phyloP scores from a whole-genome alignment of 2,329 filamentous ascomycete species.

The Colletotrichum sublineola region DNA sequence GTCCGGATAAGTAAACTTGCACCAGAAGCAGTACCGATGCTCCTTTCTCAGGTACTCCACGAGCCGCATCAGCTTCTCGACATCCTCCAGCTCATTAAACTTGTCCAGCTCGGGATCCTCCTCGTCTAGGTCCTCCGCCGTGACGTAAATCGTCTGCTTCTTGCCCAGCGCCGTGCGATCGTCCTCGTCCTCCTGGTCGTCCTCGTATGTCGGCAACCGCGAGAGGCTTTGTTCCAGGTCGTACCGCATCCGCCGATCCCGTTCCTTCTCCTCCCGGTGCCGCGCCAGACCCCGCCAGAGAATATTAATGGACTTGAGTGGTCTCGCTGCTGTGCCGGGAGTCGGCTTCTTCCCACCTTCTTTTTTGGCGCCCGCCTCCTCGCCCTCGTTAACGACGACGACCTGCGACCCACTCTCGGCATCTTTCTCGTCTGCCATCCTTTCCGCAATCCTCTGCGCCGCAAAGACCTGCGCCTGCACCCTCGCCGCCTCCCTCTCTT shows the following conservation, averaged over 20 bases:
- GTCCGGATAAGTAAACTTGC: constrained; percentile 85
- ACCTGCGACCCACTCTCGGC: constrained; percentile 13
- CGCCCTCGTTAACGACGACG: background rate
- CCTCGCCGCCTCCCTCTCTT: constrained; percentile 77
- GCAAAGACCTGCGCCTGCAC: constrained; percentile 78
- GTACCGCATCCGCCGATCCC: constrained; percentile 73
- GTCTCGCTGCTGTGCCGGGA: constrained; percentile 58
- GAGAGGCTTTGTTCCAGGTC: constrained; percentile 76
- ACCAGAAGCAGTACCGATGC: constrained; percentile 95
- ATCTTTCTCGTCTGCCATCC: constrained; percentile 73
- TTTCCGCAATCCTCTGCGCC: constrained; percentile 86
- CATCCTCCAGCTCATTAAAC: constrained; percentile 78
- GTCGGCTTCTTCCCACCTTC: constrained; percentile 42
- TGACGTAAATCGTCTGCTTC: constrained; percentile 65
- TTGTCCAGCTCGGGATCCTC: constrained; percentile 85
- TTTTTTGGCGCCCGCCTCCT: constrained; percentile 47
- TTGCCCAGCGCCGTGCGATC: constrained; percentile 78
- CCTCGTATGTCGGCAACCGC: constrained; percentile 74
- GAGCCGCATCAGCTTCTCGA: constrained; percentile 75
- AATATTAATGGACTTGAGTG: constrained; percentile 78
- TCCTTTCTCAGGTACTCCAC: constrained; percentile 78
- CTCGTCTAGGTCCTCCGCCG: constrained; percentile 79
- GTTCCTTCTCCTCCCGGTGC: constrained; percentile 76
- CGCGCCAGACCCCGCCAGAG: constrained; percentile 84
- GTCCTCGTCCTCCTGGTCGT: constrained; percentile 76